Evolutionary conservation across 2,329 filamentous ascomycete species (phyloP).

Genomic region (Onygenales sp.): DNA sequence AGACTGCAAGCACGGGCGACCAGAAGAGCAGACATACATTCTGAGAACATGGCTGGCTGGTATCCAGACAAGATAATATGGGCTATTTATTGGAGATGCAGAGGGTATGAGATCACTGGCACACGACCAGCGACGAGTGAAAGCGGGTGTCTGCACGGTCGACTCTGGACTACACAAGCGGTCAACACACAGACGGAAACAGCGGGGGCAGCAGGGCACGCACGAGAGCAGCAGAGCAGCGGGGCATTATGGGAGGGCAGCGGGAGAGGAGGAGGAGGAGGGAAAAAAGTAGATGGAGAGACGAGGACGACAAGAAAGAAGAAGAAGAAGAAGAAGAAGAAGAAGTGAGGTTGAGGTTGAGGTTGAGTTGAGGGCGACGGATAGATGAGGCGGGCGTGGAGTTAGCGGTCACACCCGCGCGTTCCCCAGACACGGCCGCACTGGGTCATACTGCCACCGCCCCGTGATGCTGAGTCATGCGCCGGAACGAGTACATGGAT

Average conservation of each 20-base stretch:
- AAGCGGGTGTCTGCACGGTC: neutral
- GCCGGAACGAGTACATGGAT: no score
- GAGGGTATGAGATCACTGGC: neutral
- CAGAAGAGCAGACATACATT: constrained; percentile 10
- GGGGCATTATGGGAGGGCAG: neutral
- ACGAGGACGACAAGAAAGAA: neutral
- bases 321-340: neutral
- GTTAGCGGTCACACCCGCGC: no score
- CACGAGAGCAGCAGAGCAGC: no score
- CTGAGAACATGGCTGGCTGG: constrained; percentile 12
- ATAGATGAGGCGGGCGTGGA: neutral
- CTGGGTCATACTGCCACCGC: no score
- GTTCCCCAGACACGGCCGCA: no score
- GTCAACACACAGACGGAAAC: neutral
- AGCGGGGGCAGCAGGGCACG: neutral
- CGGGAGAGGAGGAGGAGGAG: neutral
- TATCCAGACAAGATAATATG: neutral
- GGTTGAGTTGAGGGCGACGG: neutral
- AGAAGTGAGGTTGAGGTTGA: neutral
- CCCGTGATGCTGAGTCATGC: no score
- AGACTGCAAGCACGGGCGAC: neutral
- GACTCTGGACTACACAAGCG: neutral
- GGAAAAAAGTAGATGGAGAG: neutral
- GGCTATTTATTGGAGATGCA: neutral
- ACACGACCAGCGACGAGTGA: neutral